phyloP scores from a whole-genome alignment of 805 yeast species.

The Schwanniomyces vanrijiae region DNA sequence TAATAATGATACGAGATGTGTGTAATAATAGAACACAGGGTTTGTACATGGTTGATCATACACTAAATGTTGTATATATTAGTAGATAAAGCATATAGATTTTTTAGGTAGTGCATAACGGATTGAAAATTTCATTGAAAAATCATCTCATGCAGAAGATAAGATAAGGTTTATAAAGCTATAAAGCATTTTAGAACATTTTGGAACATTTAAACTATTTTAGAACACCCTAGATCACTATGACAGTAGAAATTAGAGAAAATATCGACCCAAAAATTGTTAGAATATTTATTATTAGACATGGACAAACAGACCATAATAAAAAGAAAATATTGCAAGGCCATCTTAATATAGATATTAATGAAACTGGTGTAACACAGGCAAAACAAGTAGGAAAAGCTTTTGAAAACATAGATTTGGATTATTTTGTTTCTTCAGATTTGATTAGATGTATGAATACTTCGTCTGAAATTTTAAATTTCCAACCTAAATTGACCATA shows the following conservation, averaged over 20 bases:
- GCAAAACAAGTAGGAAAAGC: conserved; percentile 54
- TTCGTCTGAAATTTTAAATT: conserved; percentile 37
- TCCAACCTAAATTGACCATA: conserved; percentile 16
- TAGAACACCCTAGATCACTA: background rate
- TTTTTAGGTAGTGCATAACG: background rate
- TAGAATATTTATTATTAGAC: conserved; percentile 68
- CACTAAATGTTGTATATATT: background rate
- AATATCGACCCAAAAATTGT: conserved; percentile 38
- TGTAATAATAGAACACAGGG: background rate
- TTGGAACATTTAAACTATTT: too few species aligned
- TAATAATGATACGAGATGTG: background rate
- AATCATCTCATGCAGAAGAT: background rate
- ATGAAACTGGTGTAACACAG: conserved; percentile 60
- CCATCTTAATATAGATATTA: conserved; percentile 65
- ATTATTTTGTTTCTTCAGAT: conserved; percentile 53
- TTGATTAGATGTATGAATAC: conserved; percentile 64
- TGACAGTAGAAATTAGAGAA: conserved; percentile 9
- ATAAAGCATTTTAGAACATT: background rate
- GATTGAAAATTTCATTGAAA: background rate
- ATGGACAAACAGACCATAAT: conserved; percentile 83
- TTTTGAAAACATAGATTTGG: conserved; percentile 40
- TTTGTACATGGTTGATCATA: background rate
- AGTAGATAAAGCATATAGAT: background rate
- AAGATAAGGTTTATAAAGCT: background rate
- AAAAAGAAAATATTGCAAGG: conserved; percentile 73